Conservation (phyloP, 192 early-diverging fungal genomes). For the Hyaloraphidium curvatum region DNA sequence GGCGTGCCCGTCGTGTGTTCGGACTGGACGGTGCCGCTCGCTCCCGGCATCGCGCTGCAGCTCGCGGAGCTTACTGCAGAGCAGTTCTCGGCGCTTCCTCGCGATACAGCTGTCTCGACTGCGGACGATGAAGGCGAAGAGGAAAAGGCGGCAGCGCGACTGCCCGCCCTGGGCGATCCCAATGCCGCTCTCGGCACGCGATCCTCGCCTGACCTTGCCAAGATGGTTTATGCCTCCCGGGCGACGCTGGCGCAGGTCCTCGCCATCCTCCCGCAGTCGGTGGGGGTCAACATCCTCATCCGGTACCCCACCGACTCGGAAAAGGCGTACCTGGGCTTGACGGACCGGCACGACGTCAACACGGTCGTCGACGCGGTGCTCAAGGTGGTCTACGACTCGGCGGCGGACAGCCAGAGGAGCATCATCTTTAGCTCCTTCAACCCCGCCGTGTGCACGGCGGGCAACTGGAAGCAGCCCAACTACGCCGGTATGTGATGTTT, state of each 20-base stretch:
- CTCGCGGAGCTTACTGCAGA: conserved; percentile 42
- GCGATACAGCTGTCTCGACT: conserved; percentile 18
- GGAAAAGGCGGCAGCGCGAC: conserved; percentile 3
- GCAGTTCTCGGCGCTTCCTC: conserved; percentile 36
- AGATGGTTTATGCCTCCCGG: no score
- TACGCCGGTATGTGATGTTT: conserved; percentile 30
- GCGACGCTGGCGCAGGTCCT: not conserved
- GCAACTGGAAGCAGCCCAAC: conserved; percentile 99
- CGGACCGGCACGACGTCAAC: conserved; percentile 56
- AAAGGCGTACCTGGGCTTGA: conserved; percentile 17
- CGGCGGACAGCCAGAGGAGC: conserved; percentile 20
- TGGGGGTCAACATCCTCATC: conserved; percentile 75
- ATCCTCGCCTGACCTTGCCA: no score
- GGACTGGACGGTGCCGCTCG: conserved; percentile 35
- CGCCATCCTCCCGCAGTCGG: conserved; percentile 37
- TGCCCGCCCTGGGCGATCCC: no score
- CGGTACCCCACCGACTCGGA: conserved; percentile 66
- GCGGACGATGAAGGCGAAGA: conserved; percentile 5
- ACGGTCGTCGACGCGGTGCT: conserved; percentile 74
- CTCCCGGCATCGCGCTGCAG: conserved; percentile 48
- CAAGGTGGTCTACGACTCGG: conserved; percentile 59
- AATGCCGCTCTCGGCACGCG: no score
- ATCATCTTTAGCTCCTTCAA: conserved; percentile 85
- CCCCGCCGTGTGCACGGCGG: conserved; percentile 69
- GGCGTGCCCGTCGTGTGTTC: conserved; percentile 69